Evolutionary conservation across 31 red algal species (phyloP).

Genomic region (Endocladia muricata): DNA sequence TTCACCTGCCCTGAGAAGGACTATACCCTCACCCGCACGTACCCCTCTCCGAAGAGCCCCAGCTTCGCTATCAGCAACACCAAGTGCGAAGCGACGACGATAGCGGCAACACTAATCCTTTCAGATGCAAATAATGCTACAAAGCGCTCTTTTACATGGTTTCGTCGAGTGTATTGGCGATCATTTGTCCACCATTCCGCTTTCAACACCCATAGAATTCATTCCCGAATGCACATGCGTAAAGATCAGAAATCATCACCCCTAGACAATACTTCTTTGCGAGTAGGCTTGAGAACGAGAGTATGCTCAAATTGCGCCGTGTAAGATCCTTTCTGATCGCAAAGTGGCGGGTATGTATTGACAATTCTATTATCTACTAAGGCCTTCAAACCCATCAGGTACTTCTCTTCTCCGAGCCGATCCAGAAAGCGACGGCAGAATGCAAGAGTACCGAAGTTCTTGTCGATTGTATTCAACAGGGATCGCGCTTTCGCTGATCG

Average conservation of each 20-base stretch:
- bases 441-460: conserved; percentile 95
- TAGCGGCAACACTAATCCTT: too few relatives aligned
- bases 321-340: conserved; percentile 87
- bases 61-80: background rate
- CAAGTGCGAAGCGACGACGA: background rate
- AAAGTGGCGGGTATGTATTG: conserved; percentile 92
- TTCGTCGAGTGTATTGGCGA: background rate
- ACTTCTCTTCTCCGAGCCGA: conserved; percentile 91
- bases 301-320: conserved; percentile 99
- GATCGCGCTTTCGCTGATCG: conserved; percentile 68
- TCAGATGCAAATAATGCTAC: too few relatives aligned
- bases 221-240: background rate
- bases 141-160: too few relatives aligned
- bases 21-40: background rate
- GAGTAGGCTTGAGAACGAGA: conserved; percentile 84
- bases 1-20: background rate
- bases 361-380: conserved; percentile 89
- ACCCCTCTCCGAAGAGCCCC: background rate
- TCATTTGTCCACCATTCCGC: background rate
- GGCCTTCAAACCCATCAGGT: conserved; percentile 89
- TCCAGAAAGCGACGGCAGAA: conserved; percentile 98
- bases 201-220: background rate
- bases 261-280: conserved; percentile 90
- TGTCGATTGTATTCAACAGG: conserved; percentile 86
- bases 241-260: conserved; percentile 83